Conservation (phyloP, 768 basidiomycete genomes). For the Dioszegia hungarica region DNA sequence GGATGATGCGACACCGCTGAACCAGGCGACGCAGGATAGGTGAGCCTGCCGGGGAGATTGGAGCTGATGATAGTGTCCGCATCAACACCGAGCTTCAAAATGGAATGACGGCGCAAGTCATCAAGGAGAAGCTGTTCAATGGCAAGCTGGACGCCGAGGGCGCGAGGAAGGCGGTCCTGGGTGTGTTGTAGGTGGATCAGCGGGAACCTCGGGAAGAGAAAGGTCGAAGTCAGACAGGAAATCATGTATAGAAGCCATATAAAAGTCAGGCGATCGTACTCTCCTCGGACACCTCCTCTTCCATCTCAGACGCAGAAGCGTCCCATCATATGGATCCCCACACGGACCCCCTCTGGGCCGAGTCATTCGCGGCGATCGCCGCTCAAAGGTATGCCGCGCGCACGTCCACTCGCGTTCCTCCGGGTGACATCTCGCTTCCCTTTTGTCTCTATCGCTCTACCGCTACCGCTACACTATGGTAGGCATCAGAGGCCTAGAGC, state of each 20-base stretch:
- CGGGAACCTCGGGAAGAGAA: slow-evolving; percentile 5
- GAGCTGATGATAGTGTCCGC: slow-evolving; percentile 59
- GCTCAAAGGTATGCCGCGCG: background rate
- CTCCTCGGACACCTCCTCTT: too few relatives aligned
- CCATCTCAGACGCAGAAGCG: too few relatives aligned
- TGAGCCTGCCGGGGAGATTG: slow-evolving; percentile 40
- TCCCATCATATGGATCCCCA: too few relatives aligned
- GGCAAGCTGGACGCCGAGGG: slow-evolving; percentile 7
- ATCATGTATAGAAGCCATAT: background rate
- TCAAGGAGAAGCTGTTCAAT: slow-evolving; percentile 84
- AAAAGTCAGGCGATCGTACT: too few relatives aligned
- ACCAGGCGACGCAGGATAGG: slow-evolving; percentile 90
- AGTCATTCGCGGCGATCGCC: background rate
- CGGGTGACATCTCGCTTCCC: background rate
- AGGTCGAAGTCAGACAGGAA: background rate
- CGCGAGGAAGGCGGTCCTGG: slow-evolving; percentile 16
- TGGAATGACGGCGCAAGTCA: slow-evolving; percentile 83
- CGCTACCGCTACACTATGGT: slow-evolving; percentile 14
- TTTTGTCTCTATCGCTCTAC: background rate
- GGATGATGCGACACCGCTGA: slow-evolving; percentile 80
- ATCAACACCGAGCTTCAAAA: slow-evolving; percentile 89
- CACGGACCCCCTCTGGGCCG: too few relatives aligned
- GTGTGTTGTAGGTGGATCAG: background rate
- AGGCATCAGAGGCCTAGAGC: slow-evolving; percentile 38
- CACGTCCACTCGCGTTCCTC: background rate